Evolutionary conservation across 2,329 filamentous ascomycete genomes (phyloP).

Genomic region (Aspergillus calidoustus): DNA sequence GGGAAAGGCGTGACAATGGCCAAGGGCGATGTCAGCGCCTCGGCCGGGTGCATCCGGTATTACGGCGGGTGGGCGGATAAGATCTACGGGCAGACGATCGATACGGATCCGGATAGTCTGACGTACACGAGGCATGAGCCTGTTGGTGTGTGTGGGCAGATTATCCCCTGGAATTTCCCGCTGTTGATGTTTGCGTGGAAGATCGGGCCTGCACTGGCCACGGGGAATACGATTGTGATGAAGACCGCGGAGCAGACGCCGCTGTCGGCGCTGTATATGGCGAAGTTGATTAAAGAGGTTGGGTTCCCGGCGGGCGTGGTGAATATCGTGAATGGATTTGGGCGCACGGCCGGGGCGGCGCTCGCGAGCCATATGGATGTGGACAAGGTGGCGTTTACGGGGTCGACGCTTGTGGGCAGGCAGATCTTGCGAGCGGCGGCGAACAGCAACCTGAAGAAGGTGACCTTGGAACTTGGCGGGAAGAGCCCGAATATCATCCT

Average conservation of each 20-base stretch:
- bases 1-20: slow-evolving; percentile 34
- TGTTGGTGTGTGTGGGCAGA: slow-evolving; percentile 76
- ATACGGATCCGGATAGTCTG: slow-evolving; percentile 73
- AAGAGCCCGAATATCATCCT: slow-evolving; percentile 53
- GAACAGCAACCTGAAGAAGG: slow-evolving; percentile 56
- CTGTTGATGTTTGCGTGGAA: slow-evolving; percentile 82
- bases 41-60: slow-evolving; percentile 73
- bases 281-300: slow-evolving; percentile 57
- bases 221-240: slow-evolving; percentile 62
- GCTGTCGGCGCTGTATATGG: slow-evolving; percentile 63
- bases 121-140: slow-evolving; percentile 78
- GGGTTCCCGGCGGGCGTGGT: slow-evolving; percentile 55
- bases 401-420: slow-evolving; percentile 59
- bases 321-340: slow-evolving; percentile 64
- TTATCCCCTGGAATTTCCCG: slow-evolving; percentile 86
- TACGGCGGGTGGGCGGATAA: slow-evolving; percentile 86
- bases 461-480: slow-evolving; percentile 53
- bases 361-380: slow-evolving; percentile 62
- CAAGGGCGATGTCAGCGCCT: slow-evolving; percentile 63
- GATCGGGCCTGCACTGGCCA: slow-evolving; percentile 69
- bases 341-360: slow-evolving; percentile 72
- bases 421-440: slow-evolving; percentile 61
- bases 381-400: slow-evolving; percentile 64
- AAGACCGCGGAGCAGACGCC: slow-evolving; percentile 68
- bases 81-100: slow-evolving; percentile 79